These are phyloP conservation scores for Aquilaria sinensis DNA, from an alignment of 345 rosid species.

Conservation along the genomic window DNA sequence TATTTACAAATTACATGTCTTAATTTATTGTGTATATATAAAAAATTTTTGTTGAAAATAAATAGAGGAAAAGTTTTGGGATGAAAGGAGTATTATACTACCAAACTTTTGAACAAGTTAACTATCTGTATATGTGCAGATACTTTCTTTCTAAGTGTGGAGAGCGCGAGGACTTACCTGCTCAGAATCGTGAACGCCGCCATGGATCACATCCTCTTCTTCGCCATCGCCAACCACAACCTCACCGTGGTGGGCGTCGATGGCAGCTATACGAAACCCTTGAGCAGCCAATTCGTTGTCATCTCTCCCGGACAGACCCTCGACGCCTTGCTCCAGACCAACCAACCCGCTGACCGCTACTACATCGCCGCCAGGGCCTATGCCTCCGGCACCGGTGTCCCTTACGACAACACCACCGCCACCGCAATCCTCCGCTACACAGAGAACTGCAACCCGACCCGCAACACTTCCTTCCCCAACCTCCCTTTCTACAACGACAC, in stretches of 20 bases:
- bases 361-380: constrained; percentile 29
- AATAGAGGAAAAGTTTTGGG: no score
- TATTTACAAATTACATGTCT: no score
- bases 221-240: constrained; percentile 23
- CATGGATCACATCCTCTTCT: constrained; percentile 21
- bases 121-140: constrained; percentile 4
- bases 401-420: constrained; percentile 18
- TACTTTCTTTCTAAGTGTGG: constrained; percentile 14
- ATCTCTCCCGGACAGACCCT: constrained; percentile 32
- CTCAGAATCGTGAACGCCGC: constrained; percentile 29
- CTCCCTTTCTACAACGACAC: constrained; percentile 14
- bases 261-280: constrained; percentile 26
- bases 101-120: no score
- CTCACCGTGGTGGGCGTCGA: constrained; percentile 29
- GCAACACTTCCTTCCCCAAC: constrained; percentile 12
- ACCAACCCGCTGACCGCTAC: constrained; percentile 18
- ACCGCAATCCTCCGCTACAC: constrained; percentile 36
- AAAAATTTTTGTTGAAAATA: no score
- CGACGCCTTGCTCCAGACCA: constrained; percentile 24
- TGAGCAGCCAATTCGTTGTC: constrained; percentile 6
- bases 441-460: constrained; percentile 3
- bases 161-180: constrained; percentile 25
- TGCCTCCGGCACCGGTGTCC: not conserved
- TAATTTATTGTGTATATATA: no score
- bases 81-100: no score